A percentile compares a stretch with the other conserved stretches of the same genome.
These are phyloP conservation scores for Cardamine chenopodiifolia DNA, from an alignment of 345 rosid species.

Conservation along the genomic window DNA sequence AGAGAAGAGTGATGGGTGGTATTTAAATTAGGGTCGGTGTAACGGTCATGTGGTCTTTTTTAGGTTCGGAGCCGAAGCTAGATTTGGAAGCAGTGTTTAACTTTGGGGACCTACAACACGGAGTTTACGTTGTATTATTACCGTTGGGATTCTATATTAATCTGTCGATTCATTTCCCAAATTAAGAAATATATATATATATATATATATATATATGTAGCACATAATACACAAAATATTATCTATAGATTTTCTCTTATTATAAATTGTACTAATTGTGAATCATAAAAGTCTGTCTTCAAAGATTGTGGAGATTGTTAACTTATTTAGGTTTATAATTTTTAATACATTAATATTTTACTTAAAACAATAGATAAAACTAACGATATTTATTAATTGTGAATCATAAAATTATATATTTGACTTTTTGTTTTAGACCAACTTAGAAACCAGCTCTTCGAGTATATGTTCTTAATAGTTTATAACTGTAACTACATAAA, in stretches of 20 bases:
- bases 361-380: too few relatives aligned
- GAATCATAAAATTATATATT: too few relatives aligned
- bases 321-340: too few relatives aligned
- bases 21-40: slow-evolving; percentile 63
- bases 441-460: too few relatives aligned
- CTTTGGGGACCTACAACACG: slow-evolving; percentile 29
- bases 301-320: too few relatives aligned
- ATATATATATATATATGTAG: background rate
- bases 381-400: too few relatives aligned
- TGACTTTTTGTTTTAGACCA: too few relatives aligned
- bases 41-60: slow-evolving; percentile 56
- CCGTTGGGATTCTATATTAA: slow-evolving; percentile 44
- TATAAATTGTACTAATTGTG: background rate
- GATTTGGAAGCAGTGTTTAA: slow-evolving; percentile 30
- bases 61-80: slow-evolving; percentile 66
- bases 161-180: slow-evolving; percentile 4
- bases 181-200: background rate
- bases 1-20: slow-evolving; percentile 10
- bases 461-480: too few relatives aligned
- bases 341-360: too few relatives aligned
- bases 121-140: slow-evolving; percentile 46
- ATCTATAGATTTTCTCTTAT: background rate
- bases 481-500: too few relatives aligned
- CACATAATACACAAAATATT: slow-evolving; percentile 2
- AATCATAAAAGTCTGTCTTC: too few relatives aligned